Evolutionary conservation across 345 rosid species (phyloP), one percentile per base, ranked within the genome.

Genomic region (Salix exigua): DNA sequence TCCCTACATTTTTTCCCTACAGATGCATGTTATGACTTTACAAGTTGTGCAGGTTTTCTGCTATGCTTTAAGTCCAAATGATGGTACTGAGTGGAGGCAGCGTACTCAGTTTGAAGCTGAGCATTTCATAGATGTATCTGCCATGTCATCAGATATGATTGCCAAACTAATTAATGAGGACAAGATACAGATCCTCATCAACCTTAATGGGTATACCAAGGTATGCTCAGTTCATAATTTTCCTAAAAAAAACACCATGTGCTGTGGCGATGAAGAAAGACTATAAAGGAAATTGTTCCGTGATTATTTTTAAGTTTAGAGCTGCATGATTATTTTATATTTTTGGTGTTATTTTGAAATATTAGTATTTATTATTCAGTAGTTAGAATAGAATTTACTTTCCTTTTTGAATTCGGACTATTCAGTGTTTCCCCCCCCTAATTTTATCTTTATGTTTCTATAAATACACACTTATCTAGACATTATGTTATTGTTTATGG

Each of bases 121-220:
- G 84, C 99, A 92, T 86, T 96, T 96, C 80, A 75, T 91, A 28
- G 97, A 96, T 79, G 98, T 90, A 55, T 96, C 99, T 76, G 80
- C 94, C 69, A 88, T 94, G 97, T 74, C 98, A 3, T 92, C 97
- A 0, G 97, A 96, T 87, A 79, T 80, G 85, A 91, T 96, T 76
- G 97, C 99, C 46, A 92, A 88, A 83, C 85, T 87, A 77, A 92
- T 96, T 75, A 92, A 92, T 66, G 91, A 91, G 63, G 97, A 96
- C 78, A 89, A 89, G 68, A 90, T 96, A 82, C 98, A 96, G 82
- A 85, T 96, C 73, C 97, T 96, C 40, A 70, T 94, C 77, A 96
- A 96, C 79, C 94, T 96, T 30, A 94, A 96, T 86, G 99, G 99
- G 69, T 96, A 96, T 80, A 96, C 99, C 28, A 96, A 96, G 98